Evolutionary conservation across 1,139 yeast genomes (phyloP).

Genomic region (Magnusiomyces fungicola): DNA sequence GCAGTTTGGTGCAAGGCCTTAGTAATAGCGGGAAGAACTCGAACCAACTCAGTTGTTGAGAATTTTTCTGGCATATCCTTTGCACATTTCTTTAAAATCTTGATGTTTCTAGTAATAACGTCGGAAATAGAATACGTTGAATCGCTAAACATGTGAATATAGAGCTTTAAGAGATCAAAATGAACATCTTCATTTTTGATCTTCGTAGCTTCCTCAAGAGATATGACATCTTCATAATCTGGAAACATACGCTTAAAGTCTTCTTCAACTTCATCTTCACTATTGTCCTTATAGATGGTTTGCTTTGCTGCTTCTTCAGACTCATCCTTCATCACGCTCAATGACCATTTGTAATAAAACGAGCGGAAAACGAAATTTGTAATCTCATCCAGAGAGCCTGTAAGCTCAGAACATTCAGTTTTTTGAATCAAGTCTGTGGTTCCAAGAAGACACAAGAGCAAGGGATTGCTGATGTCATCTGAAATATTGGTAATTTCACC

Average conservation of each 20-base stretch:
- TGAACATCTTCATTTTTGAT: slow-evolving; percentile 10
- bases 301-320: slow-evolving; percentile 44
- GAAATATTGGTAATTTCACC: slow-evolving; percentile 11
- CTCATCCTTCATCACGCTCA: slow-evolving; percentile 58
- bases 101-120: slow-evolving; percentile 9
- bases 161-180: slow-evolving; percentile 11
- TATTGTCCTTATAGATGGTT: slow-evolving; percentile 47
- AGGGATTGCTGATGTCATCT: slow-evolving; percentile 10
- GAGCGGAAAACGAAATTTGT: slow-evolving; percentile 22
- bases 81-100: slow-evolving; percentile 11
- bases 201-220: slow-evolving; percentile 9
- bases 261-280: slow-evolving; percentile 54
- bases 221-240: slow-evolving; percentile 58
- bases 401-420: slow-evolving; percentile 3
- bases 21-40: slow-evolving; percentile 12
- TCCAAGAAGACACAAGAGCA: slow-evolving; percentile 11
- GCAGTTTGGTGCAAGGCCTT: slow-evolving; percentile 8
- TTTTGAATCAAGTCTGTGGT: slow-evolving; percentile 13
- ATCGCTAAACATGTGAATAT: slow-evolving; percentile 12
- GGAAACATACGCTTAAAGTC: slow-evolving; percentile 79
- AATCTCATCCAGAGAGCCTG: slow-evolving; percentile 47
- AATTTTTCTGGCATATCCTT: slow-evolving; percentile 10
- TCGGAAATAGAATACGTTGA: slow-evolving; percentile 6
- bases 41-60: slow-evolving; percentile 8
- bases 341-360: slow-evolving; percentile 73